Evolutionary conservation across 805 yeast species (phyloP), one percentile per base, ranked within the genome.

Genomic region (Wickerhamomyces xylosicus): DNA sequence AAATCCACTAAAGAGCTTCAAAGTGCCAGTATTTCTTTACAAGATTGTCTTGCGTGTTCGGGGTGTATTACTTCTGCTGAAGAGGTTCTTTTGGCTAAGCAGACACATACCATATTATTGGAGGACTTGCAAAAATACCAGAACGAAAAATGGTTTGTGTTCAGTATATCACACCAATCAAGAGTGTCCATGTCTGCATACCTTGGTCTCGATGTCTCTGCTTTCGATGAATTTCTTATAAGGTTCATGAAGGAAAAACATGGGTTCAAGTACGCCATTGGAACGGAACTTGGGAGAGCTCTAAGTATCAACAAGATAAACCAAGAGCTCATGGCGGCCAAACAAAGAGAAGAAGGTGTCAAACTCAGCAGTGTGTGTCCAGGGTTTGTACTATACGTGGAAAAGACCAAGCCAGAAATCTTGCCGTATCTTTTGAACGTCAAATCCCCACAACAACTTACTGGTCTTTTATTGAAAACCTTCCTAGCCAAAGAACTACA

Each of bases 61-160:
- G 98, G 98, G 1, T 92, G 98, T 58, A 86, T 92, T 39, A 92
- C 98, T 0, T 84, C 95, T 4, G 94, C 96, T n/a, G 98, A 92
- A 56, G 95, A 90, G 45, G 86, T 92, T 6, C 63, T 92, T 35
- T 82, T 92, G 32, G 85, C 95, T 2, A 80, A 85, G 47, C 98
- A 92, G 57, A 84, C 95, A 31, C 94, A 89, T 50, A 74, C 73
- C 18, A 89, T 89, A 49, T 69, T 92, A 35, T 47, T 87, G 19
- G 71, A 72, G 35, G 81, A 78, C 19, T 53, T 85, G 46, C 61
- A 64, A 21, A 59, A 57, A 45, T 44, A 38, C 11, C 44, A 54
- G 10, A 53, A 56, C 17, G 49, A 53, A 2, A 69, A 66, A 42
- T 52, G 63, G 0, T 81, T 84, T 61, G 89, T 78, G 9, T 80